Percentiles rank a stretch among this genome's conserved stretches.
phyloP scores from a whole-genome alignment of 768 basidiomycete genomes.

The Scleroderma citrinum region DNA sequence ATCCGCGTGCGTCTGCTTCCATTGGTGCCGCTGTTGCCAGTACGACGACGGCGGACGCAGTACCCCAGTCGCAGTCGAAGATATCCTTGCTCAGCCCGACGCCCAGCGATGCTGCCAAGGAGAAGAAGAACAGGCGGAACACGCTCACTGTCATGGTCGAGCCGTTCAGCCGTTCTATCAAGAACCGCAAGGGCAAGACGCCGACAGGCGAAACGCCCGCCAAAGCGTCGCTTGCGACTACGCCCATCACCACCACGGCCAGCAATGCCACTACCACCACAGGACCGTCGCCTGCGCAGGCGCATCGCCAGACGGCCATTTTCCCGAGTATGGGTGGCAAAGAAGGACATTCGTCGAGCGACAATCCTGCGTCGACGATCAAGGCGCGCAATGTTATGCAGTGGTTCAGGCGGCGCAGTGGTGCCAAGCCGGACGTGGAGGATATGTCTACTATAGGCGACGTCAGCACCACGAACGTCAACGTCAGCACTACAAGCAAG shows the following conservation, averaged over 20 bases:
- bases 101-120: conserved; percentile 19
- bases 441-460: background rate
- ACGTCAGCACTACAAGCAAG: conserved; percentile 3
- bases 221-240: conserved; percentile 25
- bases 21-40: too few relatives aligned
- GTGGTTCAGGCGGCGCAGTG: conserved; percentile 86
- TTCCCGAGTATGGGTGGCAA: conserved; percentile 21
- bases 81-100: conserved; percentile 33
- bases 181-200: conserved; percentile 31
- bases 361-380: conserved; percentile 67
- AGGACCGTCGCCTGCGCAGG: conserved; percentile 21
- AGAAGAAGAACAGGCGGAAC: conserved; percentile 66
- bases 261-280: conserved; percentile 11
- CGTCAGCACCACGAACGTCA: background rate
- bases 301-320: conserved; percentile 18
- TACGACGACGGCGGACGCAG: background rate
- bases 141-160: conserved; percentile 87
- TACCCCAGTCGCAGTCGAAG: conserved; percentile 26
- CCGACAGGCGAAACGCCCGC: conserved; percentile 32
- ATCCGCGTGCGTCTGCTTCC: conserved; percentile 6
- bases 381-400: conserved; percentile 97
- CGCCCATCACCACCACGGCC: conserved; percentile 31
- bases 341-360: conserved; percentile 23
- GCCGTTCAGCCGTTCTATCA: conserved; percentile 51
- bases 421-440: conserved; percentile 29